Evolutionary conservation across 768 basidiomycete genomes (phyloP).

Genomic region (Calocybe indica): DNA sequence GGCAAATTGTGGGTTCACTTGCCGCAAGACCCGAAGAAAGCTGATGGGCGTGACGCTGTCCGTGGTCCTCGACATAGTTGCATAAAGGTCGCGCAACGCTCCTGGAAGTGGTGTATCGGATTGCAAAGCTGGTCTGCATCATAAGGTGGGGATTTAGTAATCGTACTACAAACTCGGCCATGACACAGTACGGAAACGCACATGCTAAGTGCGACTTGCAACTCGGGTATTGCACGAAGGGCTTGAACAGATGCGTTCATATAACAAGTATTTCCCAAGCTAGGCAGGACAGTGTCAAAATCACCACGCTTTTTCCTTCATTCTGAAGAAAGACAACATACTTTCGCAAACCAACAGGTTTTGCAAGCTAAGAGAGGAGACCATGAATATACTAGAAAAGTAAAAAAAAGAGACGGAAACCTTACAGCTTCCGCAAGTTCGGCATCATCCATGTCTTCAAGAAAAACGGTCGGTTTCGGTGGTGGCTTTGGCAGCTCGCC

Average conservation of each 20-base stretch:
- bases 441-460: constrained; percentile 89
- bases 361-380: constrained; percentile 45
- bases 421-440: constrained; percentile 77
- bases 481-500: constrained; percentile 91
- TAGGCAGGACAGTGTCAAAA: constrained; percentile 13
- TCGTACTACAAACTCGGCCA: background rate
- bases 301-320: background rate
- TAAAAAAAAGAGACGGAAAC: constrained; percentile 2
- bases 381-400: constrained; percentile 3
- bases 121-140: constrained; percentile 28
- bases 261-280: constrained; percentile 94
- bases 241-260: constrained; percentile 95
- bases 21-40: constrained; percentile 69
- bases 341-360: constrained; percentile 82
- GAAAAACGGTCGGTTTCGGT: constrained; percentile 67
- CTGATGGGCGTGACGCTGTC: constrained; percentile 64
- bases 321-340: constrained; percentile 19
- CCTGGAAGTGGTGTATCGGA: constrained; percentile 37
- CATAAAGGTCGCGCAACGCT: constrained; percentile 65
- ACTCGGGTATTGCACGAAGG: constrained; percentile 88
- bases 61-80: constrained; percentile 67
- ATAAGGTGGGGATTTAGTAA: background rate
- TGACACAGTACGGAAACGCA: constrained; percentile 23
- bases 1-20: constrained; percentile 85
- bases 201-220: constrained; percentile 65